A percentile compares a stretch with the other conserved stretches of the same genome.
These are phyloP conservation scores for Fusarium luffae DNA, from an alignment of 2,329 filamentous ascomycete species.

Conservation along the genomic window DNA sequence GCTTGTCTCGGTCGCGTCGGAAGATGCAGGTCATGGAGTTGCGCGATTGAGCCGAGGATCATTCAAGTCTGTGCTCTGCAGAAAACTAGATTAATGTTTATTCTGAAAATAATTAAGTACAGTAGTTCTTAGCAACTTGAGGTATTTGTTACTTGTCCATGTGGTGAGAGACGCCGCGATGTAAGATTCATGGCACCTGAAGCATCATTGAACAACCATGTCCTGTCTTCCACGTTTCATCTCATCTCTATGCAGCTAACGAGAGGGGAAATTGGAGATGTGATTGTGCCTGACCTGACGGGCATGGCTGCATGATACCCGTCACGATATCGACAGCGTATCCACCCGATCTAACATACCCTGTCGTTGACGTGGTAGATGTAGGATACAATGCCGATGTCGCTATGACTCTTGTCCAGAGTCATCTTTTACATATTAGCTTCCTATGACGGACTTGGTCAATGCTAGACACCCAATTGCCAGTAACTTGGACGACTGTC, in stretches of 20 bases:
- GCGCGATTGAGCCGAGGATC: background rate
- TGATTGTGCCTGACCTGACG: background rate
- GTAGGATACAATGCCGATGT: background rate
- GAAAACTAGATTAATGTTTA: too few species aligned
- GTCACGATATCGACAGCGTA: background rate
- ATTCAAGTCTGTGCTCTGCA: background rate
- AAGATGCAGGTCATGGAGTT: background rate
- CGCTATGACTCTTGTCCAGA: background rate
- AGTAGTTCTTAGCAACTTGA: accelerated
- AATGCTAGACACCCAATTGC: background rate
- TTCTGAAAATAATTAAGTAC: background rate
- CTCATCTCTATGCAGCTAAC: background rate
- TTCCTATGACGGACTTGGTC: background rate
- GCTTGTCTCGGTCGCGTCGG: background rate
- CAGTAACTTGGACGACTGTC: too few species aligned
- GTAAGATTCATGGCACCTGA: background rate
- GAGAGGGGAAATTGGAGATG: background rate
- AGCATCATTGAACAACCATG: background rate
- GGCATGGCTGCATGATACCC: background rate
- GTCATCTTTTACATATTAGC: background rate
- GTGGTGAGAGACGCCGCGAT: background rate
- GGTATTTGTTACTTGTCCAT: accelerated
- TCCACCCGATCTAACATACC: background rate
- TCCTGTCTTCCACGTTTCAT: background rate
- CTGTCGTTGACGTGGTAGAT: background rate